Conservation (phyloP, 75 land plant species). For the Adiantum capillusveneris region DNA sequence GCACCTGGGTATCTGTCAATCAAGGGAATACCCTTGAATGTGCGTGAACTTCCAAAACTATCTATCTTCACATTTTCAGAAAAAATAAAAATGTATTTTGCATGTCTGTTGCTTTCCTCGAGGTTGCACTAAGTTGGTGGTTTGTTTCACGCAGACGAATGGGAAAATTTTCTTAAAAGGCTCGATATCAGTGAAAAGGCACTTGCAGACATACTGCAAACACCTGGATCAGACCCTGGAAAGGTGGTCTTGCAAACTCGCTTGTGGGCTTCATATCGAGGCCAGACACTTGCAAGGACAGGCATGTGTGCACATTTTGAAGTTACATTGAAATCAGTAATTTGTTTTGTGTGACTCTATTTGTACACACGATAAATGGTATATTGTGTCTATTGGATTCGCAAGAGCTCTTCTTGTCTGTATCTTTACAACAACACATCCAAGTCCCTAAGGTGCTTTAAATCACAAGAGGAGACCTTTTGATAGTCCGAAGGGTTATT, state of each 20-base stretch:
- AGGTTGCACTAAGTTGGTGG: too few species aligned
- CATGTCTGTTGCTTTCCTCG: too few species aligned
- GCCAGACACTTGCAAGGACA: slow-evolving; percentile 34
- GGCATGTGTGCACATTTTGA: slow-evolving; percentile 12
- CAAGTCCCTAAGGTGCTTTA: too few species aligned
- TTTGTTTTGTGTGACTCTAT: too few species aligned
- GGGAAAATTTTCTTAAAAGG: slow-evolving; percentile 30
- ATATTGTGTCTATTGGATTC: not conserved
- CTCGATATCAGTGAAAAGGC: slow-evolving; percentile 16
- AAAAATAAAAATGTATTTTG: too few species aligned
- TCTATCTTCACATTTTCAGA: too few species aligned
- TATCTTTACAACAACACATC: not conserved
- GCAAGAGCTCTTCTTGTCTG: not conserved
- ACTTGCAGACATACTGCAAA: not conserved
- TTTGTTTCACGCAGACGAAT: slow-evolving; percentile 23
- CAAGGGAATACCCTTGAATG: too few species aligned
- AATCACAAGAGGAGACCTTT: too few species aligned
- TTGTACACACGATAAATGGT: too few species aligned
- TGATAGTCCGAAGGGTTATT: too few species aligned
- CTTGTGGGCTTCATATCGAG: slow-evolving; percentile 38
- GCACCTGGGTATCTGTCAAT: too few species aligned
- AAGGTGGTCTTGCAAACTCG: slow-evolving; percentile 11
- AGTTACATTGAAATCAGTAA: not conserved
- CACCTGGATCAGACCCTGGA: not conserved
- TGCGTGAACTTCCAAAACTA: too few species aligned